Conservation (phyloP, 2,329 filamentous ascomycete species). For the Ascochyta fabae region DNA sequence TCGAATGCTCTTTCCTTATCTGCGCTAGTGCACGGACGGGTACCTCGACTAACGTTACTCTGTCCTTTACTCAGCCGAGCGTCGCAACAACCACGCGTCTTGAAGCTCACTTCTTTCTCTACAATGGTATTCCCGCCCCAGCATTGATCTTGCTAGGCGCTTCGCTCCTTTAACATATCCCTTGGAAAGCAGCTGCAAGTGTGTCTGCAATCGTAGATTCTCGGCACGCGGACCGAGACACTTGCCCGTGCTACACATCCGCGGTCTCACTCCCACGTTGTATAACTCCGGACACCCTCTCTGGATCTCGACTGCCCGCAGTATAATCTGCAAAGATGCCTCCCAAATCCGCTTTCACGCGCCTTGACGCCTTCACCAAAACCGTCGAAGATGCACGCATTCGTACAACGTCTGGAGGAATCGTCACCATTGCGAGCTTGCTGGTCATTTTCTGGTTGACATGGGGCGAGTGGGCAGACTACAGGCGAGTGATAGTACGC, state of each 20-base stretch:
- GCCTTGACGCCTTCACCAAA: constrained; percentile 98
- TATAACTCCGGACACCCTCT: constrained; percentile 7
- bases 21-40: constrained; percentile 19
- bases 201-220: constrained; percentile 17
- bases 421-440: constrained; percentile 91
- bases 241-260: constrained; percentile 19
- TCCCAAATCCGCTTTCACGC: constrained; percentile 89
- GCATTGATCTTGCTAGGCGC: constrained; percentile 30
- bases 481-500: constrained; percentile 81
- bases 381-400: constrained; percentile 98
- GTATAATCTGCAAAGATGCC: constrained; percentile 65
- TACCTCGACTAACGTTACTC: constrained; percentile 31
- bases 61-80: constrained; percentile 44
- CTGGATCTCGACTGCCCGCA: constrained; percentile 7
- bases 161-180: constrained; percentile 25
- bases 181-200: constrained; percentile 18
- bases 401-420: constrained; percentile 91
- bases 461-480: constrained; percentile 96
- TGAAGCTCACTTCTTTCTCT: constrained; percentile 28
- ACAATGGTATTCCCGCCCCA: constrained; percentile 31
- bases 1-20: constrained; percentile 17
- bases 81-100: constrained; percentile 32
- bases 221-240: constrained; percentile 15
- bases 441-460: constrained; percentile 86
- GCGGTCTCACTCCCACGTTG: constrained; percentile 20